These are phyloP conservation scores for Tremellales sp. DNA, from an alignment of 1,284 basidiomycete genomes.

Conservation along the genomic window DNA sequence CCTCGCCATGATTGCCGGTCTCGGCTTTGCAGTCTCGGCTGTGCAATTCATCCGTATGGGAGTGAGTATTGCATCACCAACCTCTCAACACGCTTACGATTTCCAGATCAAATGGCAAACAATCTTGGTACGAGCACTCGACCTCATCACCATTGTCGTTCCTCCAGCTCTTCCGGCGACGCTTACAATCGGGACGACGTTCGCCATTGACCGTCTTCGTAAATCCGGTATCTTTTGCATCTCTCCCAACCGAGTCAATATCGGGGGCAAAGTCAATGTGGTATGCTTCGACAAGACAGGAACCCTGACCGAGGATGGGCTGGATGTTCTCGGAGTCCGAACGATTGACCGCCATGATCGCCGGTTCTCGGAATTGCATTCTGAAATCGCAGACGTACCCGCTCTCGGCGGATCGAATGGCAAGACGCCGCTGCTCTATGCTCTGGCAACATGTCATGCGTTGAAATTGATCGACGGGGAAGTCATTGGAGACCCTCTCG, in stretches of 20 bases:
- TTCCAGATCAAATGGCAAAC: slow-evolving; percentile 80
- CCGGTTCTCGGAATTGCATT: slow-evolving; percentile 86
- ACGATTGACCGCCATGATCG: slow-evolving; percentile 66
- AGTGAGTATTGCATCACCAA: slow-evolving; percentile 51
- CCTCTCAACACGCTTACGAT: not conserved
- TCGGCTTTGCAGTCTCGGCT: slow-evolving; percentile 85
- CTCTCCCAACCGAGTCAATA: slow-evolving; percentile 92
- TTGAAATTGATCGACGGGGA: slow-evolving; percentile 88
- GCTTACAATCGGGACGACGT: slow-evolving; percentile 94
- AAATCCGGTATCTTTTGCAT: slow-evolving; percentile 93
- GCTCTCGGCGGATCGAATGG: slow-evolving; percentile 55
- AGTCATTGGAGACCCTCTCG: slow-evolving; percentile 90
- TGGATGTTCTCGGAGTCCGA: slow-evolving; percentile 92
- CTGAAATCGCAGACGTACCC: slow-evolving; percentile 82
- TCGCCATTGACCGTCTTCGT: slow-evolving; percentile 85
- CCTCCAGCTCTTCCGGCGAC: slow-evolving; percentile 97
- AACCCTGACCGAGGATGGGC: slow-evolving; percentile 94
- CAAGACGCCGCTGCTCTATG: slow-evolving; percentile 83
- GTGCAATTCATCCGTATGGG: slow-evolving; percentile 89
- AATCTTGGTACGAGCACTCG: slow-evolving; percentile 86
- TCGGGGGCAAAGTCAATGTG: slow-evolving; percentile 94
- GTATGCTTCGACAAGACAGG: slow-evolving; percentile 99
- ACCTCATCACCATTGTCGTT: slow-evolving; percentile 97
- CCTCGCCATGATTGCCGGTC: slow-evolving; percentile 76
- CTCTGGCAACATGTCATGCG: slow-evolving; percentile 93